A percentile compares a stretch with the other conserved stretches of the same genome.
Conservation (phyloP, 306 rosid genomes). For the Cucumis melo region DNA sequence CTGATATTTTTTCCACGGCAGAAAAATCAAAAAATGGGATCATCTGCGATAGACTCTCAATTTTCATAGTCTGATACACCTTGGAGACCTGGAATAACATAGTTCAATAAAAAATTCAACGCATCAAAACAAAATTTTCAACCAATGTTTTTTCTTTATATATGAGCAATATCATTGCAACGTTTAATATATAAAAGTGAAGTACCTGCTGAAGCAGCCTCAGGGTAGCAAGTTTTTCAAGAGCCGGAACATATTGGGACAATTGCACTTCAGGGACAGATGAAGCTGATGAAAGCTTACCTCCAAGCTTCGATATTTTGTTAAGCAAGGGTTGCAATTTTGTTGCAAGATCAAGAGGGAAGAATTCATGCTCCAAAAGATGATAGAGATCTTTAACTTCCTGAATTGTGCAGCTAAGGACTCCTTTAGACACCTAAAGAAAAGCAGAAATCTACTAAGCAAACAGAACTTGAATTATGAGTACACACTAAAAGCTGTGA, state of each 20-base stretch:
- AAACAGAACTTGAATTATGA: neutral
- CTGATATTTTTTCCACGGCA: conserved; percentile 71
- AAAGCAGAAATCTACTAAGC: neutral
- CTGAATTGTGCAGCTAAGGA: conserved; percentile 80
- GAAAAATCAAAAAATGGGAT: conserved; percentile 75
- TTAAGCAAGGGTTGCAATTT: conserved; percentile 61
- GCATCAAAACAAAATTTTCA: neutral
- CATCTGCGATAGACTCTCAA: conserved; percentile 61
- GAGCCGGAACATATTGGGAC: conserved; percentile 59
- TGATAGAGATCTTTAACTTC: conserved; percentile 88
- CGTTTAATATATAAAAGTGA: neutral
- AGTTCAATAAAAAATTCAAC: neutral
- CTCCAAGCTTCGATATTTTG: conserved; percentile 70
- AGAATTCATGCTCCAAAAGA: conserved; percentile 78
- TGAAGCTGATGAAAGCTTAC: conserved; percentile 78
- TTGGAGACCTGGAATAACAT: conserved; percentile 54
- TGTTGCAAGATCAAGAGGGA: conserved; percentile 67
- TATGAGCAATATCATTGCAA: neutral
- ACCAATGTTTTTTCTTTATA: neutral
- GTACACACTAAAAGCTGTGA: neutral
- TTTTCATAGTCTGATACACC: conserved; percentile 78
- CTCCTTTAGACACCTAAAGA: conserved; percentile 68
- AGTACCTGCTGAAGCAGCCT: conserved; percentile 93
- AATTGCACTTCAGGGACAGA: conserved; percentile 87
- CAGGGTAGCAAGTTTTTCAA: conserved; percentile 77